Percentiles rank a stretch among this genome's conserved stretches.
Conservation (phyloP, 192 early-diverging fungal species). For the Mortierella hygrophila region DNA sequence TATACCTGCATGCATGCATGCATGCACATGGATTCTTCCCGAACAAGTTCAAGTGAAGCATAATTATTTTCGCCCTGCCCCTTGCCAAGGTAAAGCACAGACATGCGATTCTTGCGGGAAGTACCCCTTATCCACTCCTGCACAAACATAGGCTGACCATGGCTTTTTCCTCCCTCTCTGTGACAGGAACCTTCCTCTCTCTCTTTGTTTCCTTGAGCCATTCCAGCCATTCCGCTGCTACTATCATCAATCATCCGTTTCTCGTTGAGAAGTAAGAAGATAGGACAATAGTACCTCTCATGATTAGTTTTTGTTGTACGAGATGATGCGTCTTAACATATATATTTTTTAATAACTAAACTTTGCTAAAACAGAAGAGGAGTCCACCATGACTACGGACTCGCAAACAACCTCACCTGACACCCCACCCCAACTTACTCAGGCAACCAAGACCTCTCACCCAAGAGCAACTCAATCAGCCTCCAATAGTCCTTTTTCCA, state of each 20-base stretch:
- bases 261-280: no score
- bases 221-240: no score
- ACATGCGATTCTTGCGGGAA: no score
- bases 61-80: neutral
- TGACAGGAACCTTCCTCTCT: no score
- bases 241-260: no score
- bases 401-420: neutral
- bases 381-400: neutral
- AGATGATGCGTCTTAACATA: neutral
- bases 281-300: no score
- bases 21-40: neutral
- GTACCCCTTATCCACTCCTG: no score
- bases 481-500: neutral
- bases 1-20: neutral
- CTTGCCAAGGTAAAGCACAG: neutral
- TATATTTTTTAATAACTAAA: neutral
- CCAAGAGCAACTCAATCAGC: neutral
- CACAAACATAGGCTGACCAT: no score
- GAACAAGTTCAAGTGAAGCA: neutral
- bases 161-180: no score
- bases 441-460: no score
- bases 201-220: no score
- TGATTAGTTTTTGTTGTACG: no score
- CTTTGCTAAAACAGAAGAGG: neutral
- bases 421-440: neutral